These are phyloP conservation scores for Xylaria castorea DNA, from an alignment of 495 filamentous ascomycete genomes.

Conservation along the genomic window DNA sequence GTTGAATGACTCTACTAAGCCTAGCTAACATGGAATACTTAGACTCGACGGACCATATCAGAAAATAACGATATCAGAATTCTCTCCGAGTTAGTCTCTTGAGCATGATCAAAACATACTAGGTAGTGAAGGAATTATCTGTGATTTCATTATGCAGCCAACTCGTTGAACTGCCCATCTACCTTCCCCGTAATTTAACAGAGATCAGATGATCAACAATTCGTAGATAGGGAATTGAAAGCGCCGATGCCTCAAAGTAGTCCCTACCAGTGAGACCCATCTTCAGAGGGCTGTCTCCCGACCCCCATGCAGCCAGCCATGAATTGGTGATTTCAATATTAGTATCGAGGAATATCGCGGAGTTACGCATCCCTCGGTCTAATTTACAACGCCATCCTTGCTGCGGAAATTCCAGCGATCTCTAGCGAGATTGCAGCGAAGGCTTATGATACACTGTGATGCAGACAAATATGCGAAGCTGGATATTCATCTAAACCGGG, in stretches of 20 bases:
- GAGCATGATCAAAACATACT: neutral
- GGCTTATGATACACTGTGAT: neutral
- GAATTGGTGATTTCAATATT: neutral
- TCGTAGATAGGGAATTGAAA: neutral
- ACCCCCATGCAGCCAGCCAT: neutral
- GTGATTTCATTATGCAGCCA: neutral
- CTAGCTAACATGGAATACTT: neutral
- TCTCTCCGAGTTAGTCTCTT: neutral
- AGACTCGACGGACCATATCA: neutral
- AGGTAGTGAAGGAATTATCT: neutral
- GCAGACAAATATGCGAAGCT: neutral
- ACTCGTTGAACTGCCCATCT: neutral
- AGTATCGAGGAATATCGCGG: neutral
- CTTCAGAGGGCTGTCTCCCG: neutral
- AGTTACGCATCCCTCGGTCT: neutral
- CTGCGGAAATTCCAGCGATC: neutral
- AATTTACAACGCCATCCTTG: neutral
- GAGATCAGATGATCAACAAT: neutral
- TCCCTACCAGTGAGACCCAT: neutral
- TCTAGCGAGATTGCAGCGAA: neutral
- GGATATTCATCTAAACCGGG: neutral
- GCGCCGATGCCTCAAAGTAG: neutral
- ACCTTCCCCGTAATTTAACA: neutral
- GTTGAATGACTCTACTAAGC: neutral
- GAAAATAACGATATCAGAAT: too few relatives aligned